Base-by-base conservation (phyloP, 257 asterid species). In the Sherardia arvensis region DNA sequence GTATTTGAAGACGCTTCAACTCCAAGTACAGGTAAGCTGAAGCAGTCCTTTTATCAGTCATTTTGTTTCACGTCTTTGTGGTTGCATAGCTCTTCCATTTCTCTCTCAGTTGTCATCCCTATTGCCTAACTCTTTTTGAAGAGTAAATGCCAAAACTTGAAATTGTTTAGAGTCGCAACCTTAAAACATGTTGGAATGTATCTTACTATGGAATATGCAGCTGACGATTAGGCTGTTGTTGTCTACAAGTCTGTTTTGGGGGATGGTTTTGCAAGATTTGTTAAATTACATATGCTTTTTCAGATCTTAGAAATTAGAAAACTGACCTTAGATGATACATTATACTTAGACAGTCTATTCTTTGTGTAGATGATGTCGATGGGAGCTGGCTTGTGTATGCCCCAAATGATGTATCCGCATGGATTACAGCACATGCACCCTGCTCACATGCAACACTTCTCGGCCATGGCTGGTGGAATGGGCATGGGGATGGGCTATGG, bases 1-100 rank as follows among this genome's bases (percentile, higher is more conserved):
- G 75, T 93, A 93, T 80, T 76, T 93, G 71, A 93, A 90, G 83
- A 84, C 87, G 38, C 99, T 93, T 83, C 97, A 93, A 75, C 86
- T 90, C 71, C 99, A 89, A 85, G 88, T 93, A 33, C 97, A 93
- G 95, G 99, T 89, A 69, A 71, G 78, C 33, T 71, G 77, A 67
- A 62, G 48, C 72, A 64, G 15, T 56, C 25, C 15, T 15, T 47
- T 64, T 29, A 7, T 25, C 3, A 8, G 6, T 1, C 32, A 12
- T 8, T n/a, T n/a, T n/a, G n/a, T n/a, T n/a, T n/a, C n/a, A n/a
- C n/a, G n/a, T n/a, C n/a, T n/a, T n/a, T n/a, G n/a, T n/a, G 34
- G 58, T 45, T 63, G 49, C 58, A 10, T n/a, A 59, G 27, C 9
- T 38, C 47, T 30, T 32, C 25, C 10, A 59, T 11, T 4, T 32